These are phyloP conservation scores for Backusella luteola DNA, from an alignment of 192 early-diverging fungal genomes.

Conservation along the genomic window DNA sequence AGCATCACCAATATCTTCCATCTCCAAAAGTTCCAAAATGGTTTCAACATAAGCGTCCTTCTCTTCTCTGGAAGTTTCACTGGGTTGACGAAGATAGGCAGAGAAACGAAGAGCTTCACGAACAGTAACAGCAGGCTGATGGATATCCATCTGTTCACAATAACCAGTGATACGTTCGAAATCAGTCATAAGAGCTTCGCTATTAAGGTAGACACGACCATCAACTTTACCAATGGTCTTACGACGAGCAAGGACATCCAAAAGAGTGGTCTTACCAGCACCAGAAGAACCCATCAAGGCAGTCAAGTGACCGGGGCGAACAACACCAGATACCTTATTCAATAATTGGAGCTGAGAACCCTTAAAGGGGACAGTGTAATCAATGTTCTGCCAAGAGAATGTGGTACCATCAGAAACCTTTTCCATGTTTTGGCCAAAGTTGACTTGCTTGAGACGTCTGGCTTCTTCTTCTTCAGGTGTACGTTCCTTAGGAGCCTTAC, in stretches of 20 bases:
- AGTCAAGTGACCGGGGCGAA: constrained; percentile 73
- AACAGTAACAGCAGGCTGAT: constrained; percentile 86
- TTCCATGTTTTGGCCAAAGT: constrained; percentile 39
- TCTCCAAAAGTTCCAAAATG: constrained; percentile 52
- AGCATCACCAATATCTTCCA: constrained; percentile 58
- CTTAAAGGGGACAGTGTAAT: constrained; percentile 69
- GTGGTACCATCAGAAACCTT: constrained; percentile 44
- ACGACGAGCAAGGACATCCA: constrained; percentile 74
- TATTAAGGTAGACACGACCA: constrained; percentile 60
- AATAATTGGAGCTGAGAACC: constrained; percentile 64
- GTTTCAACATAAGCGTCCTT: constrained; percentile 55
- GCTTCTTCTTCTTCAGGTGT: constrained; percentile 36
- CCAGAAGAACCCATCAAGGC: constrained; percentile 94
- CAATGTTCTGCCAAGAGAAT: constrained; percentile 62
- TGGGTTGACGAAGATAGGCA: constrained; percentile 71
- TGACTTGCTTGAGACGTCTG: constrained; percentile 30
- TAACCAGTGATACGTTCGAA: constrained; percentile 67
- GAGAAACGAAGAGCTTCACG: constrained; percentile 86
- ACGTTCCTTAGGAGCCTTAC: constrained; percentile 27
- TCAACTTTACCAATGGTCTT: constrained; percentile 68
- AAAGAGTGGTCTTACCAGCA: constrained; percentile 81
- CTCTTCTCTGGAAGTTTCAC: constrained; percentile 44
- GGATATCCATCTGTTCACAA: constrained; percentile 90
- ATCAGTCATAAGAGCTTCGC: constrained; percentile 44
- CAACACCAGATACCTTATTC: constrained; percentile 64